These are phyloP conservation scores for Insectozyma bohioensis DNA, from an alignment of 1,139 yeast species.

Conservation along the genomic window DNA sequence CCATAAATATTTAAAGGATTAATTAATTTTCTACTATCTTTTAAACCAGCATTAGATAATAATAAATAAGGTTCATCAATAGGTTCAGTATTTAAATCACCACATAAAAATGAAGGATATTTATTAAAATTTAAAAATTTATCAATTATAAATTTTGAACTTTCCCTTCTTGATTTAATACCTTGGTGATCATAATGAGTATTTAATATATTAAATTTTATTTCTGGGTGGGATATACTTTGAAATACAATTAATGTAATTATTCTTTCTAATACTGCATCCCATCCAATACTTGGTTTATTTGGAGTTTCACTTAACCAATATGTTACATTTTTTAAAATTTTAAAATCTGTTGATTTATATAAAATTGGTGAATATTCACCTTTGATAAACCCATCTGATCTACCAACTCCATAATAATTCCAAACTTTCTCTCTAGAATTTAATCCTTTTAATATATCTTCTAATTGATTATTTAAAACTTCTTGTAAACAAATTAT, in stretches of 20 bases:
- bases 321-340: slow-evolving; percentile 35
- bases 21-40: slow-evolving; percentile 30
- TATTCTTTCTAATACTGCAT: slow-evolving; percentile 43
- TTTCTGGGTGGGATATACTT: slow-evolving; percentile 20
- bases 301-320: slow-evolving; percentile 47
- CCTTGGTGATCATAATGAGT: slow-evolving; percentile 64
- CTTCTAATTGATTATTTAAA: slow-evolving; percentile 49
- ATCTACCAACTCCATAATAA: slow-evolving; percentile 50
- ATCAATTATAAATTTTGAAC: slow-evolving; percentile 46
- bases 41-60: slow-evolving; percentile 32
- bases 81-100: slow-evolving; percentile 59
- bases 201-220: slow-evolving; percentile 45
- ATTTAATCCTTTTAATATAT: slow-evolving; percentile 38
- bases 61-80: slow-evolving; percentile 48
- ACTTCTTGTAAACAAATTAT: slow-evolving; percentile 56
- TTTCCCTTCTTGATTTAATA: slow-evolving; percentile 42
- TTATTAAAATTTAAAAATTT: slow-evolving; percentile 38
- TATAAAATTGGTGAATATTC: slow-evolving; percentile 48
- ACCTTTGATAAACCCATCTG: slow-evolving; percentile 44
- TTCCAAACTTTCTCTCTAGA: slow-evolving; percentile 25
- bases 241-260: slow-evolving; percentile 41
- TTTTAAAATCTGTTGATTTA: slow-evolving; percentile 26
- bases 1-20: slow-evolving; percentile 34
- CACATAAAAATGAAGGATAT: slow-evolving; percentile 44
- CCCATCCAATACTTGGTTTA: slow-evolving; percentile 41